Evolutionary conservation across 148 eudicot species (phyloP).

Genomic region (Hydrangea macrophylla): DNA sequence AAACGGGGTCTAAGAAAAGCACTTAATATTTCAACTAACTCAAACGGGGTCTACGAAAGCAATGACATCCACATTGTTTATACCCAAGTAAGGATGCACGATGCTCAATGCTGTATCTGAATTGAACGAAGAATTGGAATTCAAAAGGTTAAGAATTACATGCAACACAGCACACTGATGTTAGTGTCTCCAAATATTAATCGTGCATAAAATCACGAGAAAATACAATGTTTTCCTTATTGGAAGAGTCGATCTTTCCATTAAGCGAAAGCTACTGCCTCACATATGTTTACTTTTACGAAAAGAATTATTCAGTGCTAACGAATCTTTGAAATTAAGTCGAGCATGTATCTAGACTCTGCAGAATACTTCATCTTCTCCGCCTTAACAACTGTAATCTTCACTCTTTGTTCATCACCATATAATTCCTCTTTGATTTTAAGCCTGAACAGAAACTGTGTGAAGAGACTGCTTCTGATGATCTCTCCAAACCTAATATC

Average conservation of each 20-base stretch:
- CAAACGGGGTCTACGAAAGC: not conserved
- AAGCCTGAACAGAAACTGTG: slow-evolving; percentile 54
- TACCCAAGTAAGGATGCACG: not conserved
- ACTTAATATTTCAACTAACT: not conserved
- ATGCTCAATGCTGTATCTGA: not conserved
- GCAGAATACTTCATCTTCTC: slow-evolving; percentile 64
- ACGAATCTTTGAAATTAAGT: slow-evolving; percentile 36
- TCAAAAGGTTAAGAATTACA: not conserved
- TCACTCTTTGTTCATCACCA: slow-evolving; percentile 94
- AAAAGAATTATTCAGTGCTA: slow-evolving; percentile 7
- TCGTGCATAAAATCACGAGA: not conserved
- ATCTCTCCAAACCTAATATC: slow-evolving; percentile 53
- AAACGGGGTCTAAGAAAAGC: no score
- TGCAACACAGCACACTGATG: slow-evolving; percentile 8
- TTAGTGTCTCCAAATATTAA: not conserved
- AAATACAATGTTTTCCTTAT: not conserved
- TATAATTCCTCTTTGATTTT: slow-evolving; percentile 88
- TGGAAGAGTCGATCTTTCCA: not conserved
- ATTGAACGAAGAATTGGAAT: not conserved
- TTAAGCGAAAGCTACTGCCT: slow-evolving; percentile 11
- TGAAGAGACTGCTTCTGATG: slow-evolving; percentile 46
- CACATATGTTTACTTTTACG: not conserved
- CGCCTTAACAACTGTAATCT: slow-evolving; percentile 76
- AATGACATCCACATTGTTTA: not conserved
- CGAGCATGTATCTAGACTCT: slow-evolving; percentile 56